Evolutionary conservation across 805 yeast genomes (phyloP).

Genomic region (Diddensiella transvaalensis): DNA sequence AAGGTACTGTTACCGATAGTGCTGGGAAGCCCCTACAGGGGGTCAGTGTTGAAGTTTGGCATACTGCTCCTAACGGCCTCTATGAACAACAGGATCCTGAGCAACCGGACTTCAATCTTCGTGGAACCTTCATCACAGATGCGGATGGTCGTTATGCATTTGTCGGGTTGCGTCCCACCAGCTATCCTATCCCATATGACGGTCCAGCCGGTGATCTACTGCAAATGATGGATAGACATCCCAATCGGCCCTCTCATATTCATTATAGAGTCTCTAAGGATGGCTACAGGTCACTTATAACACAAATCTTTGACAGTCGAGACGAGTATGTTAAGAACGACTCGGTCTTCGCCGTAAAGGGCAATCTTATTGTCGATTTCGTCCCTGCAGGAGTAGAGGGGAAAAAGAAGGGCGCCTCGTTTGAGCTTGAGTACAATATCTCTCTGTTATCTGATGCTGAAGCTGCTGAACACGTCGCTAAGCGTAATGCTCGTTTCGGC

Average conservation of each 20-base stretch:
- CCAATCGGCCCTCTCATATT: slow-evolving; percentile 37
- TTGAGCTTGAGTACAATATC: neutral
- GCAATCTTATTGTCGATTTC: slow-evolving; percentile 7
- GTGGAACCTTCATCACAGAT: slow-evolving; percentile 35
- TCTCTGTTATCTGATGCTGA: neutral
- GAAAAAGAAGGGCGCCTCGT: neutral
- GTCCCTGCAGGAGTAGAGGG: neutral
- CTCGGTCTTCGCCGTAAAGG: slow-evolving; percentile 10
- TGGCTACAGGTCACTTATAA: slow-evolving; percentile 32
- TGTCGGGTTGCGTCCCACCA: slow-evolving; percentile 34
- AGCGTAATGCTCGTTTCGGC: neutral
- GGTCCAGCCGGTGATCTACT: slow-evolving; percentile 39
- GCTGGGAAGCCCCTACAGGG: slow-evolving; percentile 31
- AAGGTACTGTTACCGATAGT: slow-evolving; percentile 30
- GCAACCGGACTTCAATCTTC: slow-evolving; percentile 36
- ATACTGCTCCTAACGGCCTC: slow-evolving; percentile 38
- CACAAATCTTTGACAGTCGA: slow-evolving; percentile 30
- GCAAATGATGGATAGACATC: slow-evolving; percentile 36
- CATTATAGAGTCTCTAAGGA: slow-evolving; percentile 32
- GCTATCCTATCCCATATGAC: slow-evolving; percentile 40
- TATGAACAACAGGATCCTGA: slow-evolving; percentile 36
- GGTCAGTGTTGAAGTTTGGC: slow-evolving; percentile 37
- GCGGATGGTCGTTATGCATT: slow-evolving; percentile 30
- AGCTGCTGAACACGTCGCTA: neutral
- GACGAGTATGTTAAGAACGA: slow-evolving; percentile 6